Evolutionary conservation across 1,284 basidiomycete species (phyloP), one percentile per base, ranked within the genome.

Genomic region (Malassezia vespertilionis): DNA sequence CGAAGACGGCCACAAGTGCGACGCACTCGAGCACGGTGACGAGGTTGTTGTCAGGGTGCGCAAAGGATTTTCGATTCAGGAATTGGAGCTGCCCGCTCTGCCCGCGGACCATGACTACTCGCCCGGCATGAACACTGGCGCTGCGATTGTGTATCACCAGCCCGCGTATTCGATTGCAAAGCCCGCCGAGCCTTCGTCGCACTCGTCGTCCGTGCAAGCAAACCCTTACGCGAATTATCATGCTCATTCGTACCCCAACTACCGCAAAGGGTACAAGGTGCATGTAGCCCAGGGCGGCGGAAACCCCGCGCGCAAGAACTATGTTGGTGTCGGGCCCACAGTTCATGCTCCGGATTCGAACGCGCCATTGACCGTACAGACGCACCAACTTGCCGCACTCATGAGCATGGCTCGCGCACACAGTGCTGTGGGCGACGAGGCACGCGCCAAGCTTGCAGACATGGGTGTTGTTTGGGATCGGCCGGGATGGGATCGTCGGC

Each of bases 171-270:
- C 56, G 1, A 45, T 64, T 26, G 40, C 58, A 12, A 49, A 52
- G 14, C 63, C 65, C 0, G 48, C 54, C 7, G 67, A 70, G 50
- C 67, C 67, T 4, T 67, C 63, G 18, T 65, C 62, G 6, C 65
- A 68, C 36, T 65, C 61, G 1, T 65, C 62, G 2, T 66, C 63
- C 0, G 57, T 70, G 2, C 62, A 61, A 12, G 67, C 58, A 4
- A 59, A 70, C 40, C 67, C 67, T 4, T 56, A 56, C 8, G 63
- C 56, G 15, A 68, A 68, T 43, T 70, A 57, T 48, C 65, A 68
- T 27, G 57, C 57, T 21, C 57, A 59, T 37, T 36, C 54, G 6
- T 64, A 65, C 45, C 54, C 58, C 20, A 60, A 65, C 45, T 60
- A 60, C 44, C 50, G 58, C 27, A 47, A 58, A 12, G 55, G 55